Conservation (phyloP, 768 basidiomycete species). For the Boletus reticulatus region DNA sequence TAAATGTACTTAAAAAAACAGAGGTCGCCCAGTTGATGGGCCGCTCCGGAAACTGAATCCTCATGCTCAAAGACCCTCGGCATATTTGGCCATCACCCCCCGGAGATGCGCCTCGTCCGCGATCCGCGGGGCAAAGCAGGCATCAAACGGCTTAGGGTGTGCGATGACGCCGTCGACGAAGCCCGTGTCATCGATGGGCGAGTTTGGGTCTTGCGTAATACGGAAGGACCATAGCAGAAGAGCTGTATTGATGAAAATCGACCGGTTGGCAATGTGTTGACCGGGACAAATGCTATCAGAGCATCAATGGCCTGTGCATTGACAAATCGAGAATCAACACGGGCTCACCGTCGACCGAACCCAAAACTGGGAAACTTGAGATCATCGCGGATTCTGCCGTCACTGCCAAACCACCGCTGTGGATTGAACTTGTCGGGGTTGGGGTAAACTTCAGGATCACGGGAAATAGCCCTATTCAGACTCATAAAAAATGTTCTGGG, state of each 20-base stretch:
- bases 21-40: too few relatives aligned
- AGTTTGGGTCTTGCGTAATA: slow-evolving; percentile 46
- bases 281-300: slow-evolving; percentile 61
- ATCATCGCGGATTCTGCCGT: slow-evolving; percentile 47
- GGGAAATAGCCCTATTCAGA: slow-evolving; percentile 46
- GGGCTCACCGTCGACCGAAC: slow-evolving; percentile 44
- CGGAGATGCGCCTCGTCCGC: slow-evolving; percentile 24
- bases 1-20: too few relatives aligned
- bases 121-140: slow-evolving; percentile 50
- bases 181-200: slow-evolving; percentile 57
- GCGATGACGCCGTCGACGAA: slow-evolving; percentile 65
- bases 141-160: slow-evolving; percentile 62
- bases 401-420: slow-evolving; percentile 48
- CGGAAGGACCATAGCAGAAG: slow-evolving; percentile 66
- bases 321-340: not conserved
- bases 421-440: slow-evolving; percentile 60
- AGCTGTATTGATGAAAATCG: slow-evolving; percentile 64
- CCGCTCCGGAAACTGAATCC: not conserved
- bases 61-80: slow-evolving; percentile 10
- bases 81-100: slow-evolving; percentile 26
- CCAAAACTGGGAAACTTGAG: slow-evolving; percentile 54
- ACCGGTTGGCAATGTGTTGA: slow-evolving; percentile 57
- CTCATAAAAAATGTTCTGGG: not conserved
- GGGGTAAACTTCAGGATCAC: slow-evolving; percentile 56
- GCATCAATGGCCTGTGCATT: not conserved